Evolutionary conservation across 2,329 filamentous ascomycete genomes (phyloP).

Genomic region (Knufia fluminis): DNA sequence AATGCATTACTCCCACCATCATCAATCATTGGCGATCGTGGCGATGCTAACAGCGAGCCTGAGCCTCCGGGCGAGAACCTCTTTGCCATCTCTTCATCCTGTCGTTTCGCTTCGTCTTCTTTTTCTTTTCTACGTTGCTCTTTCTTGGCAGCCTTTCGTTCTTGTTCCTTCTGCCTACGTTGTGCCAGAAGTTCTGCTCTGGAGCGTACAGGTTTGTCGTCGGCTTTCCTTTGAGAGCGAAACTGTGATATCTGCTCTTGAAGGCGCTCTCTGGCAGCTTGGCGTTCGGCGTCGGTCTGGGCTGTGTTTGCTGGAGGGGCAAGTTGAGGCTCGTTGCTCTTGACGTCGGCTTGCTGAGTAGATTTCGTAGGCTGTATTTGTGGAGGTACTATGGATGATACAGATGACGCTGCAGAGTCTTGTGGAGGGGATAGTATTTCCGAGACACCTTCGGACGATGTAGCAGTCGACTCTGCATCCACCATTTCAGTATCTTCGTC

Average conservation of each 20-base stretch:
- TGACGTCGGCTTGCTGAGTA: slow-evolving; percentile 11
- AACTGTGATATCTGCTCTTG: slow-evolving; percentile 76
- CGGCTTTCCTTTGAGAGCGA: slow-evolving; percentile 76
- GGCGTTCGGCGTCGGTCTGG: slow-evolving; percentile 52
- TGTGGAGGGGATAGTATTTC: slow-evolving; percentile 28
- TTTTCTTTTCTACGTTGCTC: slow-evolving; percentile 68
- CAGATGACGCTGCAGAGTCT: slow-evolving; percentile 53
- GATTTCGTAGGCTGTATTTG: slow-evolving; percentile 4
- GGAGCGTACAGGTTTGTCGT: slow-evolving; percentile 73
- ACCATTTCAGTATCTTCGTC: slow-evolving; percentile 17
- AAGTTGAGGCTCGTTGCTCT: slow-evolving; percentile 15
- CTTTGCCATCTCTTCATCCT: slow-evolving; percentile 48
- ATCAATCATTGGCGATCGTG: slow-evolving; percentile 39
- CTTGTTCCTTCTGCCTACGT: slow-evolving; percentile 74
- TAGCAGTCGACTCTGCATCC: slow-evolving; percentile 28
- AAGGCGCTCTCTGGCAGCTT: slow-evolving; percentile 54
- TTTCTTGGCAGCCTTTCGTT: slow-evolving; percentile 82
- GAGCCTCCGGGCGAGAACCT: slow-evolving; percentile 48
- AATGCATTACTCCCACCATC: slow-evolving; percentile 53
- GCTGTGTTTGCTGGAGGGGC: slow-evolving; percentile 51
- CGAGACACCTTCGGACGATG: slow-evolving; percentile 35
- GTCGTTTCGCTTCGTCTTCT: slow-evolving; percentile 62
- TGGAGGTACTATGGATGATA: slow-evolving; percentile 53
- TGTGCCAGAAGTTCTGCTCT: slow-evolving; percentile 88
- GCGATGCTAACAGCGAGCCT: slow-evolving; percentile 48